A percentile compares a stretch with the other conserved stretches of the same genome.
Evolutionary conservation across 805 yeast species (phyloP).

Genomic region (Lipomyces orientalis): DNA sequence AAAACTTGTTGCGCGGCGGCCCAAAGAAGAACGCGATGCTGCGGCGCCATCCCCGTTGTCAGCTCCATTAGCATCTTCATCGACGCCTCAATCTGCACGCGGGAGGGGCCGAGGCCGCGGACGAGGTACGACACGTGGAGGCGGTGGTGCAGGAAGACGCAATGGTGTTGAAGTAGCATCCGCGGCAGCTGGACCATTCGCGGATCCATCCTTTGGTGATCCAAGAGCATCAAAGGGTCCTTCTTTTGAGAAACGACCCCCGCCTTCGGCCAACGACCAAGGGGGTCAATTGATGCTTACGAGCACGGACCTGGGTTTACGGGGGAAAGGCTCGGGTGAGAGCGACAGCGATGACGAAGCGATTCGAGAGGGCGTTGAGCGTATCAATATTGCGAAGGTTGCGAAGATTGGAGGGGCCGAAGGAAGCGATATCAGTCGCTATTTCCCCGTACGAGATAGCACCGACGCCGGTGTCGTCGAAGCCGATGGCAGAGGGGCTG

Average conservation of each 20-base stretch:
- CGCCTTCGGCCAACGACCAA: conserved; percentile 12
- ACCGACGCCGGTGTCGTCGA: background rate
- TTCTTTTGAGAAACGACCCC: background rate
- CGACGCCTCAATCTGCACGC: conserved; percentile 13
- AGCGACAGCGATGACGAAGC: conserved; percentile 28
- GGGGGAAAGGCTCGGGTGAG: background rate
- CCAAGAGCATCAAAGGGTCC: conserved; percentile 11
- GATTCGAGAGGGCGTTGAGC: conserved; percentile 33
- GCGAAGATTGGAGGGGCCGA: conserved; percentile 13
- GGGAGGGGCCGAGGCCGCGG: conserved; percentile 26
- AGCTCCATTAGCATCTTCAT: conserved; percentile 6
- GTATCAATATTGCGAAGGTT: conserved; percentile 25
- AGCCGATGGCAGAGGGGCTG: conserved; percentile 16
- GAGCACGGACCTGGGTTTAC: background rate
- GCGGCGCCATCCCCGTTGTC: conserved; percentile 21
- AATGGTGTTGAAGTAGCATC: conserved; percentile 19
- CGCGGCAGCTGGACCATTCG: conserved; percentile 33
- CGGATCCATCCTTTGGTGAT: conserved; percentile 34
- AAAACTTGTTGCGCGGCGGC: conserved; percentile 76
- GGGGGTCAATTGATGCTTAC: conserved; percentile 51
- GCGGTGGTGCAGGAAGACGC: conserved; percentile 21
- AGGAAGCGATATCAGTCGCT: conserved; percentile 20
- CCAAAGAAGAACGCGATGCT: conserved; percentile 56
- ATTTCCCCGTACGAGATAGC: conserved; percentile 32
- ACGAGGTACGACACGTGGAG: conserved; percentile 2